phyloP scores from a whole-genome alignment of 2,329 filamentous ascomycete genomes.

The Diaporthe nobilis region DNA sequence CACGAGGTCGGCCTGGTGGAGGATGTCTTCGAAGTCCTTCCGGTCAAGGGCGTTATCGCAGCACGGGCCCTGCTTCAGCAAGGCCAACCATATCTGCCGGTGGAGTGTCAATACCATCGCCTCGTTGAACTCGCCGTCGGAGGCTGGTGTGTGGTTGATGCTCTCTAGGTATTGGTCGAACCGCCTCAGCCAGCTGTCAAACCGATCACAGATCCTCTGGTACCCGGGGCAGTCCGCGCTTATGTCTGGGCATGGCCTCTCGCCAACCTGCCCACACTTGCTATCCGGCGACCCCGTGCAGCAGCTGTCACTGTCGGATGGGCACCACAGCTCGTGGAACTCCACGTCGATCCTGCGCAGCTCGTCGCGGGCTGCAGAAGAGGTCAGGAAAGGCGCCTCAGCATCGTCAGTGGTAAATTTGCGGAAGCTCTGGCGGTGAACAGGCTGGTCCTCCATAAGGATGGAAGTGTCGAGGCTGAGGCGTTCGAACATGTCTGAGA shows the following conservation, averaged over 20 bases:
- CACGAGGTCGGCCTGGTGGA: not conserved
- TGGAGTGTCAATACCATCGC: slow-evolving; percentile 17
- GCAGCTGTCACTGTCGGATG: not conserved
- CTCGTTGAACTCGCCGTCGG: slow-evolving; percentile 17
- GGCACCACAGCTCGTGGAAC: not conserved
- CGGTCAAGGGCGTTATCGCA: not conserved
- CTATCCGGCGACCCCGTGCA: not conserved
- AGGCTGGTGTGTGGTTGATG: slow-evolving; percentile 8
- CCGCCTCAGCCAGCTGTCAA: not conserved
- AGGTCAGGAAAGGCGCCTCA: not conserved
- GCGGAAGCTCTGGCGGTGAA: not conserved
- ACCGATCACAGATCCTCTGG: not conserved
- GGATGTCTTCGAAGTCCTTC: not conserved
- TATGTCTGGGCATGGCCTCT: too few relatives aligned
- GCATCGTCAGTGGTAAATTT: not conserved
- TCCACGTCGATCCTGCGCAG: not conserved
- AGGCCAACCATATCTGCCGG: not conserved
- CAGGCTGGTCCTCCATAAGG: not conserved
- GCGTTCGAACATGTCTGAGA: slow-evolving; percentile 23
- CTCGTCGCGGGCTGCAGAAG: slow-evolving; percentile 3
- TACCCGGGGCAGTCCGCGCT: not conserved
- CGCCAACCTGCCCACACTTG: too few relatives aligned
- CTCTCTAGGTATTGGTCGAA: slow-evolving; percentile 17
- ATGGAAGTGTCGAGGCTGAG: slow-evolving; percentile 20
- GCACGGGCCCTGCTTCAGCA: not conserved